Conservation (phyloP, 2,329 filamentous ascomycete genomes). For the Trichothecium sympodiale region DNA sequence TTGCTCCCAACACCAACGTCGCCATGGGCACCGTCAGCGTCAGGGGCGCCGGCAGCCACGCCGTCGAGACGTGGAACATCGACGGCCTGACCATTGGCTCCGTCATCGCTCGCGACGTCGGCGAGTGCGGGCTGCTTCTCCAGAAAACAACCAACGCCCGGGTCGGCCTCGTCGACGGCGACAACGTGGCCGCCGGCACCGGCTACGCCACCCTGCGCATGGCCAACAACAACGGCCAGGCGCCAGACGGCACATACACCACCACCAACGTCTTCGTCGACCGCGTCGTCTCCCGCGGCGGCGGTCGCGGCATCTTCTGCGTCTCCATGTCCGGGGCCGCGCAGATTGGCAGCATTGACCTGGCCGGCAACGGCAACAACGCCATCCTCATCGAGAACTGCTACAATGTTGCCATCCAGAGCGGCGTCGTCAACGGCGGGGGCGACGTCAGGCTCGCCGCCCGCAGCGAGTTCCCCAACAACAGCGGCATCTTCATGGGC, state of each 20-base stretch:
- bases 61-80: constrained; percentile 3
- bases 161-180: constrained; percentile 4
- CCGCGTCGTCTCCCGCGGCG: constrained; percentile 3
- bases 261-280: constrained; percentile 4
- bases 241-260: constrained; percentile 1
- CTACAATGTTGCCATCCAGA: constrained; percentile 3
- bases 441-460: constrained; percentile 4
- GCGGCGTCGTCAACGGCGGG: constrained; percentile 2
- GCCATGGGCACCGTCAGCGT: constrained; percentile 2
- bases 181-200: constrained; percentile 2
- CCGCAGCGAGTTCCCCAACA: constrained; percentile 5
- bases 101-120: constrained; percentile 2
- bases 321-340: constrained; percentile 4
- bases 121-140: constrained; percentile 3
- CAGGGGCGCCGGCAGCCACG: constrained; percentile 3
- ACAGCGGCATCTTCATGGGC: constrained; percentile 1
- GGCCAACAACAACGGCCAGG: constrained; percentile 4
- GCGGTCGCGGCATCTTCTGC: constrained; percentile 4
- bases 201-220: constrained; percentile 4
- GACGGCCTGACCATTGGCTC: constrained; percentile 2
- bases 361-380: constrained; percentile 5
- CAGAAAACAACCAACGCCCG: constrained; percentile 2
- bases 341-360: constrained; percentile 2
- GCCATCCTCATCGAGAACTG: constrained; percentile 5
- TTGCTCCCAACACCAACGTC: constrained; percentile 1